These are phyloP conservation scores for Trichoderma guizhouense DNA, from an alignment of 2,329 filamentous ascomycete species.

Conservation along the genomic window DNA sequence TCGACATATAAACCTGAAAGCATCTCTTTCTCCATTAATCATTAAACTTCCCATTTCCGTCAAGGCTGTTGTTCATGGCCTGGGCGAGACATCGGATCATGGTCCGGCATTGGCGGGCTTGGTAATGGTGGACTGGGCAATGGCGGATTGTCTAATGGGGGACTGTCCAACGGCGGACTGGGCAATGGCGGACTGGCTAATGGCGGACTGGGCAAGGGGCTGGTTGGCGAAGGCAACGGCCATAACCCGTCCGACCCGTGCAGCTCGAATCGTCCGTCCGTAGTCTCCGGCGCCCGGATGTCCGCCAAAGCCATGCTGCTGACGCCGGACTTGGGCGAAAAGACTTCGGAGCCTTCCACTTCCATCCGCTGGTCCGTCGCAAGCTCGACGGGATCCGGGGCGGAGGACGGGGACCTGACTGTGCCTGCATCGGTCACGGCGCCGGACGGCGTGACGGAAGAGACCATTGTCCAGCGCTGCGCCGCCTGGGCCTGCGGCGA, in stretches of 20 bases:
- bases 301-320: slow-evolving; percentile 22
- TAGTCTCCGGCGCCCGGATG: slow-evolving; percentile 1
- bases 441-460: slow-evolving; percentile 46
- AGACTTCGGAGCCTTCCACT: slow-evolving; percentile 12
- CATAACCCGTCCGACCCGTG: slow-evolving; percentile 14
- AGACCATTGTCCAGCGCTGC: slow-evolving; percentile 38
- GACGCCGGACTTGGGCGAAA: slow-evolving; percentile 23
- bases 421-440: slow-evolving; percentile 25
- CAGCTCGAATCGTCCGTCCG: slow-evolving; percentile 9
- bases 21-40: neutral
- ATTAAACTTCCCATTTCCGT: too few relatives aligned
- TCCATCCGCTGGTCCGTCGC: slow-evolving; percentile 33
- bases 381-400: slow-evolving; percentile 50
- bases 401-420: slow-evolving; percentile 20
- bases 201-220: neutral
- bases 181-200: neutral
- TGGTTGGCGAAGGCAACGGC: neutral
- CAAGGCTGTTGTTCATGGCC: neutral
- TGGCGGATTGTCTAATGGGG: neutral
- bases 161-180: neutral
- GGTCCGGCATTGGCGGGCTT: neutral
- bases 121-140: neutral
- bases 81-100: neutral
- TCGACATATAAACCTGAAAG: neutral
- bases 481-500: slow-evolving; percentile 16